Percentiles rank a stretch among this genome's conserved stretches.
These are phyloP conservation scores for Gaultheria prostrata DNA, from an alignment of 148 eudicot species.

Conservation along the genomic window DNA sequence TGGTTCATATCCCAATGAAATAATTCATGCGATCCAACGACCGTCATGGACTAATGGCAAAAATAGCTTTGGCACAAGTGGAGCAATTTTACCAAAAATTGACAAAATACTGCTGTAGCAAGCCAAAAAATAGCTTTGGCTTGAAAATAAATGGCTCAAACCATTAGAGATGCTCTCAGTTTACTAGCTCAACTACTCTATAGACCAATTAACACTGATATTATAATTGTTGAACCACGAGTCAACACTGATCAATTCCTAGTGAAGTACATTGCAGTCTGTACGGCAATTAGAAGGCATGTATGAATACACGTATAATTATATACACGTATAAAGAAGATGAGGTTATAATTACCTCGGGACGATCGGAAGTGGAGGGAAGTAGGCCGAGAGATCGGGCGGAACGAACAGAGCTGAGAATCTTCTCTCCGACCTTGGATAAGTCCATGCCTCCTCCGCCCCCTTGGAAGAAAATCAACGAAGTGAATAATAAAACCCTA, in stretches of 20 bases:
- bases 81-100: not conserved
- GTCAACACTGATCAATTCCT: not conserved
- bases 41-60: not conserved
- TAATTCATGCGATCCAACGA: not conserved
- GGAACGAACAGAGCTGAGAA: conserved; percentile 85
- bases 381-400: conserved; percentile 80
- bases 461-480: conserved; percentile 57
- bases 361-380: conserved; percentile 78
- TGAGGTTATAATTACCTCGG: conserved; percentile 49
- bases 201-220: not conserved
- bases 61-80: not conserved
- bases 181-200: not conserved
- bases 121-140: not conserved
- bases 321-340: too few species aligned
- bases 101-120: not conserved
- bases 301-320: not conserved
- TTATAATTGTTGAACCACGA: not conserved
- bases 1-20: not conserved
- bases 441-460: conserved; percentile 79
- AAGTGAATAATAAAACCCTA: conserved; percentile 70
- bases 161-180: not conserved
- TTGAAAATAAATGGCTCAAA: not conserved
- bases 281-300: not conserved
- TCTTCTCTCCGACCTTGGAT: conserved; percentile 80
- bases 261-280: not conserved